Conservation (phyloP, 2,329 filamentous ascomycete species). For the Aspergillus caelatus region DNA sequence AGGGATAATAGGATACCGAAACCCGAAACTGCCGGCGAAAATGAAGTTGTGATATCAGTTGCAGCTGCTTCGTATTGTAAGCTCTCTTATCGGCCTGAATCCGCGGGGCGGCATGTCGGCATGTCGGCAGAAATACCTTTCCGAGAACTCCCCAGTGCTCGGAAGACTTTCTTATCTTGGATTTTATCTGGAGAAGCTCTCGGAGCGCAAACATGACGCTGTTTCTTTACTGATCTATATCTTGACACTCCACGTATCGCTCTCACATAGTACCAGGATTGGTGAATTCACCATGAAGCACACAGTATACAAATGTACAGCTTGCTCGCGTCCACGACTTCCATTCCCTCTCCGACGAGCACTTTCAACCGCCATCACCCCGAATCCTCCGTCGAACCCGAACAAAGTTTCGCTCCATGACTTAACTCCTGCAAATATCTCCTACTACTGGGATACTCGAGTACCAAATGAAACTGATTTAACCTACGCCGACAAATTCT, state of each 20-base stretch:
- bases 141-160: slow-evolving; percentile 5
- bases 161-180: slow-evolving; percentile 19
- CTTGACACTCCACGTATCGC: neutral
- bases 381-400: slow-evolving; percentile 18
- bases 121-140: slow-evolving; percentile 16
- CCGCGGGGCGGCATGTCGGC: slow-evolving; percentile 15
- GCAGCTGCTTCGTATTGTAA: neutral
- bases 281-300: neutral
- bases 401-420: slow-evolving; percentile 34
- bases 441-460: slow-evolving; percentile 56
- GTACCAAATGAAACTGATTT: slow-evolving; percentile 50
- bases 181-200: slow-evolving; percentile 19
- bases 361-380: slow-evolving; percentile 17
- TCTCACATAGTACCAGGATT: neutral
- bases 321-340: slow-evolving; percentile 5
- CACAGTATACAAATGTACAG: slow-evolving; percentile 4
- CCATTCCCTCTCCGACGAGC: slow-evolving; percentile 2
- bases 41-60: neutral
- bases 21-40: neutral
- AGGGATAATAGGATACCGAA: neutral
- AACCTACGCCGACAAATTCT: slow-evolving; percentile 49
- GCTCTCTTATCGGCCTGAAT: slow-evolving; percentile 19
- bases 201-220: neutral
- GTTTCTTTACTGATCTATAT: neutral
- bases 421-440: slow-evolving; percentile 37